Percentiles rank a stretch among this genome's conserved stretches.
These are phyloP conservation scores for Hypoxylon sp. DNA, from an alignment of 2,329 filamentous ascomycete species.

Conservation along the genomic window DNA sequence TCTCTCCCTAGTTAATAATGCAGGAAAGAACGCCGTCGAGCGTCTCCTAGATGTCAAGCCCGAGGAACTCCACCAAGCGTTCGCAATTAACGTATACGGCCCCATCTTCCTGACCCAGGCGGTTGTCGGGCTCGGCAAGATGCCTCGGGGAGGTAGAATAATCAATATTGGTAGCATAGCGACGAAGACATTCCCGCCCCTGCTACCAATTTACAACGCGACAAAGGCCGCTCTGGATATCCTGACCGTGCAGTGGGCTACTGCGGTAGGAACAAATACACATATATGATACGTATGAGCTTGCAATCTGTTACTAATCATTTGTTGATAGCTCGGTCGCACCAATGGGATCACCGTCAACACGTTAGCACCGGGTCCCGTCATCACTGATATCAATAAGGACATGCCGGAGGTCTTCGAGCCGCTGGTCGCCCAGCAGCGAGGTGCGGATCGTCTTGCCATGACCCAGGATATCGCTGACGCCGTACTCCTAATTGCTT, in stretches of 20 bases:
- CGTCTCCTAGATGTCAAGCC: slow-evolving; percentile 37
- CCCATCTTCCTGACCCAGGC: slow-evolving; percentile 51
- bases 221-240: slow-evolving; percentile 57
- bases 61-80: slow-evolving; percentile 44
- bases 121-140: slow-evolving; percentile 51
- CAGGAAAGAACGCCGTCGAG: slow-evolving; percentile 33
- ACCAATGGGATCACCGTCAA: slow-evolving; percentile 55
- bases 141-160: slow-evolving; percentile 56
- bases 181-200: slow-evolving; percentile 43
- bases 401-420: slow-evolving; percentile 4
- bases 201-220: slow-evolving; percentile 50
- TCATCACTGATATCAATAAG: slow-evolving; percentile 49
- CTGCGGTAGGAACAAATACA: slow-evolving; percentile 51
- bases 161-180: slow-evolving; percentile 54
- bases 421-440: slow-evolving; percentile 24
- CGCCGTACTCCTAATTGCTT: slow-evolving; percentile 52
- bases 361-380: slow-evolving; percentile 54
- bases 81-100: slow-evolving; percentile 51
- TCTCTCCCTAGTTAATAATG: slow-evolving; percentile 49
- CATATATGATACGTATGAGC: slow-evolving; percentile 4
- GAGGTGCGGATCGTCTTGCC: slow-evolving; percentile 50
- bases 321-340: slow-evolving; percentile 44
- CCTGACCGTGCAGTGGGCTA: slow-evolving; percentile 55
- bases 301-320: not conserved
- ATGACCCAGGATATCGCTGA: slow-evolving; percentile 54